Base-by-base conservation (phyloP, 768 basidiomycete species). In the Saitozyma podzolica region DNA sequence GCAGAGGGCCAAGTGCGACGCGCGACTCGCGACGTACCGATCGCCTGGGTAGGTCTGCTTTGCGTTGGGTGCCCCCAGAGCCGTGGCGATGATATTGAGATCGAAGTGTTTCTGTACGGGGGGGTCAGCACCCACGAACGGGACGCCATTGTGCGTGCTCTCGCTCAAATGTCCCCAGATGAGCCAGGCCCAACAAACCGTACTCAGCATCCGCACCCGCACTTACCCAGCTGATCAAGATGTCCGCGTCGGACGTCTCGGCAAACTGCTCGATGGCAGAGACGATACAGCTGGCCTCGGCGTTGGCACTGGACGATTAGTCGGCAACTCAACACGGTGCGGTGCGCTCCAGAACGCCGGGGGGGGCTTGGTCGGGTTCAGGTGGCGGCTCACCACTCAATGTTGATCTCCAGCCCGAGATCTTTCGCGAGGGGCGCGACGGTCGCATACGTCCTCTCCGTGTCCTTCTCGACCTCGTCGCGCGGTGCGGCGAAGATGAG, bases 401-500 rank as follows among this genome's bases (percentile, higher is more conserved):
- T 69, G 5, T 55, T 54, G 9, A 69, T 50, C 5, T 54, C 61
- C 14, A 69, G 29, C 29, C 29, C 29, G 29, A 29, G 55, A 49
- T 67, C 63, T 39, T 56, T 14, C 7, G 69, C 69, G 9, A 70
- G 54, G 9, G 69, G 69, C 0, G 63, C 57, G 39, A 70, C 69
- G n/a, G 69, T 70, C 1, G 66, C 66, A 57, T 62, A 70, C 16
- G 69, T 70, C 50, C 69, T 40, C 42, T 70, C 69, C 7, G 60
- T 57, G 8, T 67, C 66, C 52, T 64, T 60, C 47, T 50, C 53
- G 8, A 48, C 40, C 19, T 11, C 48, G 40, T 64, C 63, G 40
- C 66, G 57, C 9, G 69, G 69, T 6, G 69, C 69, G 14, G 69
- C 69, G 49, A 70, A 70, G 59, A 70, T 65, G 49, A 58, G 11